Conservation (phyloP, 768 basidiomycete species). For the Holtermannia corniformis region DNA sequence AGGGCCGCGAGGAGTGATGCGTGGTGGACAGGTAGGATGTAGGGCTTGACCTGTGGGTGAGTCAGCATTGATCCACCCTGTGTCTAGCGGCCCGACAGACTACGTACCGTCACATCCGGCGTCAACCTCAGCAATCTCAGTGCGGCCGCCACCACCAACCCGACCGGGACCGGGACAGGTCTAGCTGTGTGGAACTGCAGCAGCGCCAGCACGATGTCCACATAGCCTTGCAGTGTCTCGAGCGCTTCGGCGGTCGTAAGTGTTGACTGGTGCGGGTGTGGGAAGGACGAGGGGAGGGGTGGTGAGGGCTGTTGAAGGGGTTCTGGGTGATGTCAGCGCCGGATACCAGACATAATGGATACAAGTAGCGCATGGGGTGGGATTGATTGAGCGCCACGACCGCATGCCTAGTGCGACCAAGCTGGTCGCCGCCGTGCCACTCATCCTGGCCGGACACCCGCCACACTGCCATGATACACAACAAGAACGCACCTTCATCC, state of each 20-base stretch:
- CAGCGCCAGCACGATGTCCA: conserved; percentile 22
- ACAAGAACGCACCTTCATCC: conserved; percentile 17
- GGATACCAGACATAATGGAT: background rate
- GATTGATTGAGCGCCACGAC: no score
- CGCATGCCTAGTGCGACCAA: background rate
- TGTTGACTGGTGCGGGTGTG: conserved; percentile 13
- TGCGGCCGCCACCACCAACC: conserved; percentile 29
- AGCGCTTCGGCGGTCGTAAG: conserved; percentile 11
- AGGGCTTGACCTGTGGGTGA: conserved; percentile 18
- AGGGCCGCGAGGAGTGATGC: conserved; percentile 21
- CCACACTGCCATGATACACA: no score
- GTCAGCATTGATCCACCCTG: background rate
- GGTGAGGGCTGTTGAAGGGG: conserved; percentile 8
- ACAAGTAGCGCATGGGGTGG: background rate
- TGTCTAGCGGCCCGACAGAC: background rate
- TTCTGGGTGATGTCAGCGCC: no score
- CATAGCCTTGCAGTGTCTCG: conserved; percentile 26
- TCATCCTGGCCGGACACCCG: no score
- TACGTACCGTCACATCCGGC: conserved; percentile 25
- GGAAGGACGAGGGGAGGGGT: conserved; percentile 7
- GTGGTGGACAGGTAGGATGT: conserved; percentile 29
- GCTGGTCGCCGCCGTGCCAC: no score
- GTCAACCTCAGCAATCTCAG: conserved; percentile 32
- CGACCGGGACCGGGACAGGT: conserved; percentile 39
- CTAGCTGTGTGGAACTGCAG: conserved; percentile 29